Percentiles rank a stretch among this genome's conserved stretches.
Conservation (phyloP, 352 stramenopile species). For the Phytopythium ostracodes region DNA sequence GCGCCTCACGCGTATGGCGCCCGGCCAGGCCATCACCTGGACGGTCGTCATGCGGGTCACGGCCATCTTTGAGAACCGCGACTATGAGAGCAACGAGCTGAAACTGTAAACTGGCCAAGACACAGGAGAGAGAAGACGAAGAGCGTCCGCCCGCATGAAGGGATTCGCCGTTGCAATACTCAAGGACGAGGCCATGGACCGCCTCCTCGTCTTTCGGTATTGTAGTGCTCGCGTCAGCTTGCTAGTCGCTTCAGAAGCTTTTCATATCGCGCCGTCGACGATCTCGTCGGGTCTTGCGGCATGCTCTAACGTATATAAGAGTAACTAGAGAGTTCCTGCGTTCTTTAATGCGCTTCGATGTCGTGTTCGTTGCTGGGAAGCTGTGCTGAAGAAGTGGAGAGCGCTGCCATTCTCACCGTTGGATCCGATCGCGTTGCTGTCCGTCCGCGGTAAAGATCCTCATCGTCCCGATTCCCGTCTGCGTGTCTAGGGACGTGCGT, state of each 20-base stretch:
- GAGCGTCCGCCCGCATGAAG: background rate
- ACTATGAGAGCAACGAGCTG: constrained; percentile 42
- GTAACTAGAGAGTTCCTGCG: background rate
- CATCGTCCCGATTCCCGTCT: no score
- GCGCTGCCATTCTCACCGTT: no score
- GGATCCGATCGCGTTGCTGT: no score
- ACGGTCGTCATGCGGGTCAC: constrained; percentile 87
- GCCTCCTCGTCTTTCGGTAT: no score
- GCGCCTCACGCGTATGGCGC: constrained; percentile 94
- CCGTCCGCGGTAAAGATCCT: no score
- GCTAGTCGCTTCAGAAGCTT: no score
- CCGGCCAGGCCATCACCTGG: constrained; percentile 97
- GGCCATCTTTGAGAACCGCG: constrained; percentile 84
- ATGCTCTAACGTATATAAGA: constrained; percentile 3
- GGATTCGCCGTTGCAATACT: no score
- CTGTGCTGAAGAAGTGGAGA: no score
- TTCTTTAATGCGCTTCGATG: background rate
- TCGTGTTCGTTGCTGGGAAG: no score
- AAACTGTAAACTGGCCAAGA: constrained; percentile 44
- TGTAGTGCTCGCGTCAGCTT: no score
- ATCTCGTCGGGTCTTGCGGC: background rate
- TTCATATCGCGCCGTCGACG: background rate
- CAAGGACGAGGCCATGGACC: no score
- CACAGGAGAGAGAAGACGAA: background rate
- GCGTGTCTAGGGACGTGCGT: no score